phyloP scores from a whole-genome alignment of 306 rosid genomes.

The Clitoria ternatea region DNA sequence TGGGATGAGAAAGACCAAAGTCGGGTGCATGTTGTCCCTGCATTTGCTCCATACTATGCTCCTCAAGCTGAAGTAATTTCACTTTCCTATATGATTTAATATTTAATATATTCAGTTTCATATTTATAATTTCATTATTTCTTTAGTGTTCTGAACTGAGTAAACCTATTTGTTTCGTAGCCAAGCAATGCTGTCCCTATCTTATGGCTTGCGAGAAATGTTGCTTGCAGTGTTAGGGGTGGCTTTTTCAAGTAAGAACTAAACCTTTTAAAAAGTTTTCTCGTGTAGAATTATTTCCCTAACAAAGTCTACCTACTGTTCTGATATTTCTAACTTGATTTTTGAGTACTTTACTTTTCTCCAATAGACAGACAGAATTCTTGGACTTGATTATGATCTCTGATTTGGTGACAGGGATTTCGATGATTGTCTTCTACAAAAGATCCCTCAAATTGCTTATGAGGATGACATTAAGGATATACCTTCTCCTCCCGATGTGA shows the following conservation, averaged over 20 bases:
- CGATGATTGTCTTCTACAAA: slow-evolving; percentile 71
- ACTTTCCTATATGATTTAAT: slow-evolving; percentile 17
- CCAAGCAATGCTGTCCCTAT: slow-evolving; percentile 70
- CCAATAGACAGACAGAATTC: slow-evolving; percentile 3
- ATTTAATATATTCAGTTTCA: not conserved
- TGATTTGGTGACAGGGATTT: slow-evolving; percentile 61
- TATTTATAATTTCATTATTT: not conserved
- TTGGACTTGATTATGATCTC: slow-evolving; percentile 20
- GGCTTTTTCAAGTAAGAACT: slow-evolving; percentile 72
- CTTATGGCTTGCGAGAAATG: slow-evolving; percentile 82
- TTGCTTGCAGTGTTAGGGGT: slow-evolving; percentile 92
- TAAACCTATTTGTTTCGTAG: slow-evolving; percentile 39
- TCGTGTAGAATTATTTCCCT: not conserved
- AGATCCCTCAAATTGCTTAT: slow-evolving; percentile 55
- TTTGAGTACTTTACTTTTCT: slow-evolving; percentile 16
- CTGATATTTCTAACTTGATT: not conserved
- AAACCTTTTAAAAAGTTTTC: not conserved
- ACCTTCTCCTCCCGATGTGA: slow-evolving; percentile 74
- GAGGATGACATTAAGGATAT: slow-evolving; percentile 70
- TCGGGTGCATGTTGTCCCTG: slow-evolving; percentile 90
- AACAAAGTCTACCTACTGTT: not conserved
- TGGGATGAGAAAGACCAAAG: slow-evolving; percentile 93
- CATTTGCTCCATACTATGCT: slow-evolving; percentile 85
- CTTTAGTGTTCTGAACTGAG: slow-evolving; percentile 17
- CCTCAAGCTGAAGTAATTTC: slow-evolving; percentile 77